Base-by-base conservation (phyloP, 352 stramenopile genomes). In the Pythium dissotocum region DNA sequence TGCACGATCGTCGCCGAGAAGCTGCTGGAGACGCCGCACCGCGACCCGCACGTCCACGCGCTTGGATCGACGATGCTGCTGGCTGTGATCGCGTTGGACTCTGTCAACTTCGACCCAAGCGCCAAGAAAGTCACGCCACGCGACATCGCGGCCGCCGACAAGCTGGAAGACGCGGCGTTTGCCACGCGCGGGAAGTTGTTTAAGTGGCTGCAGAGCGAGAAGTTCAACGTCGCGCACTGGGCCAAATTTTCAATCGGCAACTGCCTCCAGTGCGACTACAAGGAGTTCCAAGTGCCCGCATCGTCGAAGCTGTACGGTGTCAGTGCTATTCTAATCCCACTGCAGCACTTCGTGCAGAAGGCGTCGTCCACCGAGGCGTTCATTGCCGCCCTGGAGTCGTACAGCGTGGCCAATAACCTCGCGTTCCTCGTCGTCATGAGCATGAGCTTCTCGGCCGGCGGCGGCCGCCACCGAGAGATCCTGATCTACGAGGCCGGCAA, bases 1-100 rank as follows among this genome's bases (percentile, higher is more conserved):
- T 95, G 87, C 66, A 93, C 87, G 32, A 63, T 95, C n/a, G 78
- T 95, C n/a, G 87, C 85, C 0, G 87, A 93, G 64, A 76, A 80
- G 57, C 58, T 92, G 12, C 46, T 80, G 26, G 54, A 10, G 49
- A 69, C 56, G 18, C n/a, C 30, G 14, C 53, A 63, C 5, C n/a
- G 36, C 42, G 58, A 72, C 5, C 6, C 46, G 4, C 21, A 64
- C 12, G 67, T 69, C 7, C 63, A 81, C 40, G 77, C 78, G 18
- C 61, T 92, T n/a, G 58, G 77, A n/a, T 73, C 80, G 9, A 93
- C 87, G 24, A 72, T 95, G 76, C 68, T 95, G 67, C 76, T 95
- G n/a, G 79, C 75, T 1, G 85, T 95, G 13, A 92, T 95, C 56
- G 77, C 82, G 6, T 70, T 95, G 4, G 87, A 95, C 59, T 93